phyloP scores from a whole-genome alignment of 2,329 filamentous ascomycete species.

The Exophiala sideris region DNA sequence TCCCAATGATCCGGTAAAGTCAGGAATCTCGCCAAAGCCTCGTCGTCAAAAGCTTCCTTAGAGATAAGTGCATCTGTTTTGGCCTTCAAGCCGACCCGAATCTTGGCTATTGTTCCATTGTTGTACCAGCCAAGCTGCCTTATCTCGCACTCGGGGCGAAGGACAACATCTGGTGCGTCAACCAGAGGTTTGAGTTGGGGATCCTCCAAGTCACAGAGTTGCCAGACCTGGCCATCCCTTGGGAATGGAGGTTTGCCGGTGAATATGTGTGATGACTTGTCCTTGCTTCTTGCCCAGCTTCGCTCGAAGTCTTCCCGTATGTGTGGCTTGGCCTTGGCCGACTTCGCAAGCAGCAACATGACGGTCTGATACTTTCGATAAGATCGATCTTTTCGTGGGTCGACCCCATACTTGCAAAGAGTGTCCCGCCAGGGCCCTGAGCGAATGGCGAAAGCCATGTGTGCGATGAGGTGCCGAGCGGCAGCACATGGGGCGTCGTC shows the following conservation, averaged over 20 bases:
- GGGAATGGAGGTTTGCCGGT: constrained; percentile 68
- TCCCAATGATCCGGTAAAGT: constrained; percentile 34
- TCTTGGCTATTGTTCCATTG: constrained; percentile 76
- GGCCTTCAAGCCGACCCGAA: constrained; percentile 80
- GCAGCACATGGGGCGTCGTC: constrained; percentile 49
- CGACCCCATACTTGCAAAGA: constrained; percentile 78
- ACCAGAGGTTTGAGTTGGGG: constrained; percentile 65
- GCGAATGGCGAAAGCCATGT: constrained; percentile 87
- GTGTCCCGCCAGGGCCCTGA: constrained; percentile 90
- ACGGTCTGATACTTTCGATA: constrained; percentile 85
- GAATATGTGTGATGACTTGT: constrained; percentile 64
- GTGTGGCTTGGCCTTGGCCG: constrained; percentile 31
- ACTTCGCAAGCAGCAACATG: constrained; percentile 66
- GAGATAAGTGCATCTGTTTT: constrained; percentile 69
- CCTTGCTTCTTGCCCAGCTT: constrained; percentile 26
- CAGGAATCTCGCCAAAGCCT: constrained; percentile 37
- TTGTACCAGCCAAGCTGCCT: constrained; percentile 77
- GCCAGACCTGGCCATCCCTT: constrained; percentile 85
- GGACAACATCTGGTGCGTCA: constrained; percentile 47
- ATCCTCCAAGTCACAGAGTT: constrained; percentile 88
- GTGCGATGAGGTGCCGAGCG: constrained; percentile 73
- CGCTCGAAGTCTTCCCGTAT: constrained; percentile 17
- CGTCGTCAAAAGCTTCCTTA: constrained; percentile 33
- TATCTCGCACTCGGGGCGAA: constrained; percentile 58
- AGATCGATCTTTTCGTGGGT: constrained; percentile 73